Conservation (phyloP, 73 alveolate species). For the Tetrahymena elliotti region DNA sequence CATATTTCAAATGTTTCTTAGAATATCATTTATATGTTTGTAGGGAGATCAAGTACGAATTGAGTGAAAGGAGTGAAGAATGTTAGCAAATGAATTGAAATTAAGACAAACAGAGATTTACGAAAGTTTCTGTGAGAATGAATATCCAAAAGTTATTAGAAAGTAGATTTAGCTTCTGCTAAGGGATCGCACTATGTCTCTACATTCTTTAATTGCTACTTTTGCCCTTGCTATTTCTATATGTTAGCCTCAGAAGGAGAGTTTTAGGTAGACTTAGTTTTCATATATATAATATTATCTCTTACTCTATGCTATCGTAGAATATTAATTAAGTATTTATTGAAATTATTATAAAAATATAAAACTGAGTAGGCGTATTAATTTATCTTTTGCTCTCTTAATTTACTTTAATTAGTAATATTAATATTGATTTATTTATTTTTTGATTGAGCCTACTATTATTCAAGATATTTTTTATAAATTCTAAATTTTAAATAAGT, state of each 20-base stretch:
- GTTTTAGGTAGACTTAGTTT: not conserved
- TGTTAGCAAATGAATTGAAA: not conserved
- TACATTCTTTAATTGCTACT: not conserved
- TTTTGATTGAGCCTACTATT: not conserved
- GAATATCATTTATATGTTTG: conserved; percentile 13
- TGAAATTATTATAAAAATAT: not conserved
- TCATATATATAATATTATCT: not conserved
- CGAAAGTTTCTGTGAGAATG: not conserved
- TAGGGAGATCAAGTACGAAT: not conserved
- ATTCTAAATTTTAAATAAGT: too few species aligned
- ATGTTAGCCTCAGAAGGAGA: not conserved
- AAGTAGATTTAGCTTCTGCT: not conserved
- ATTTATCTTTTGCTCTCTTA: not conserved
- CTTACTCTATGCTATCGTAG: not conserved
- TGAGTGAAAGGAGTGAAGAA: conserved; percentile 4
- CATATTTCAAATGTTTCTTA: conserved; percentile 10
- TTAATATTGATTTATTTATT: not conserved
- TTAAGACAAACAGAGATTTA: not conserved
- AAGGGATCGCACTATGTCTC: not conserved
- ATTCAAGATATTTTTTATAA: not conserved
- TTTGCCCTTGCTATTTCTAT: not conserved
- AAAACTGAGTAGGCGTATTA: not conserved
- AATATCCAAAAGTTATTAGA: not conserved
- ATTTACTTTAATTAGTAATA: not conserved
- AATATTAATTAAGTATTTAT: not conserved